Base-by-base conservation (phyloP, 495 filamentous ascomycete species). In the Daldinia grandis region DNA sequence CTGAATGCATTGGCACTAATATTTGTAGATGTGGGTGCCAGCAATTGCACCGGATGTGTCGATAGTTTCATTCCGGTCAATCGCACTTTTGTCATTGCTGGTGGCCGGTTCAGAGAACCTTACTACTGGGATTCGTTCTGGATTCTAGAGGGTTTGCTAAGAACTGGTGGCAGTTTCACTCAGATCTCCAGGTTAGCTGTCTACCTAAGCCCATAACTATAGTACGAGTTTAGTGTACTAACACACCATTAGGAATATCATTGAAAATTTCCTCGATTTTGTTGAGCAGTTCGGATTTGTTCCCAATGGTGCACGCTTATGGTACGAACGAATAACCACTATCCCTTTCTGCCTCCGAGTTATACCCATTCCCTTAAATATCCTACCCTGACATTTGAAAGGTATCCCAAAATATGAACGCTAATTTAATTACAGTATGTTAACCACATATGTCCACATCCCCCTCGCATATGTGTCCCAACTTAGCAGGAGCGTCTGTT, bases 71-170 rank as follows among this genome's bases (percentile, higher is more conserved):
- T 85, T 59, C 82, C 82, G 28, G 69, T 85, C 58, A 85, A 84
- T 72, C 81, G 81, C 58, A 84, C 82, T 74, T 84, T 85, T 56
- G 82, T 85, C 24, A 78, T 85, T 25, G 83, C 83, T 2, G 83
- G 83, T 21, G 83, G 83, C 12, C 80, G 83, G 40, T 85, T 85
- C 69, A 78, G 83, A 55, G 83, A 85, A 68, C 78, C 82, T 17
- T 85, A 84, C 60, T 85, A 85, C 74, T 85, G 83, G 83, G 83
- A 85, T 68, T 83, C 81, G 58, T 85, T 80, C 71, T 85, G 83
- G 83, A 85, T 84, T 33, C 5, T 84, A 21, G 82, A 85, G 71
- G 83, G 83, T 12, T 75, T 85, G 25, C 70, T 85, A 10, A 79
- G 83, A 24, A 85, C 83, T 3, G 82, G 82, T 17, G 83, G 83